Evolutionary conservation across 2,329 filamentous ascomycete species (phyloP), one percentile per base, ranked within the genome.

Genomic region (Diplodia mutila): DNA sequence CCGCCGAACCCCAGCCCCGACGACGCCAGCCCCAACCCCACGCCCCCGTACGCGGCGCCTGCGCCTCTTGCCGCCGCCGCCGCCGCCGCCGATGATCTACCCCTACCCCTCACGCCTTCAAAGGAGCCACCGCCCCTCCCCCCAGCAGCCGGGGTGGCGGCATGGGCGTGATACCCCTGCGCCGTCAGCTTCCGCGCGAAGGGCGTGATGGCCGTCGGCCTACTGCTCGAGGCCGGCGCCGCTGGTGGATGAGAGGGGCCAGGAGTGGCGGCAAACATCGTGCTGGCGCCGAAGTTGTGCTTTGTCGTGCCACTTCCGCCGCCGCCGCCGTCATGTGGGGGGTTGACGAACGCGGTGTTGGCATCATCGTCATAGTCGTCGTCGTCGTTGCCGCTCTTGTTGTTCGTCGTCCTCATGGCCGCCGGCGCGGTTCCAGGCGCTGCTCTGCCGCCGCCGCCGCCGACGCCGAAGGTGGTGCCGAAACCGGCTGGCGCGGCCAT

Each of bases 131-230:
- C 42, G 4, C 39, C 23, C 6, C 9, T 18, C 9, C 37, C 27
- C 9, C n/a, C n/a, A n/a, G 65, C 9, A 2, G 59, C 29, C 29
- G 29, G 29, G 29, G 29, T 34, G 9, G 8, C 12, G 34, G 1
- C 32, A 8, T 29, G 6, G 32, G 34, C 34, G 11, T 37, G 16
- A 21, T 67, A 73, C n/a, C 77, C 77, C 21, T 75, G 74, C 18
- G 75, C 76, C 7, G 77, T 70, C 51, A 80, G 69, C 64, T 79
- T 80, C 4, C 76, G 71, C 25, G 75, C 73, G 61, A 80, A 80
- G 21, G 78, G 77, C 34, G 78, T 80, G 46, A 80, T 74, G 53
- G 78, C 75, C 23, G 76, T 73, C 42, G 11, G 34, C 11, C 34
- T 9, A 12, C 11, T 37, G 11, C 8, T 37, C 8, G 34, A 32